Conservation (phyloP, 2,329 filamentous ascomycete species). For the Exutisphaerella laricina region DNA sequence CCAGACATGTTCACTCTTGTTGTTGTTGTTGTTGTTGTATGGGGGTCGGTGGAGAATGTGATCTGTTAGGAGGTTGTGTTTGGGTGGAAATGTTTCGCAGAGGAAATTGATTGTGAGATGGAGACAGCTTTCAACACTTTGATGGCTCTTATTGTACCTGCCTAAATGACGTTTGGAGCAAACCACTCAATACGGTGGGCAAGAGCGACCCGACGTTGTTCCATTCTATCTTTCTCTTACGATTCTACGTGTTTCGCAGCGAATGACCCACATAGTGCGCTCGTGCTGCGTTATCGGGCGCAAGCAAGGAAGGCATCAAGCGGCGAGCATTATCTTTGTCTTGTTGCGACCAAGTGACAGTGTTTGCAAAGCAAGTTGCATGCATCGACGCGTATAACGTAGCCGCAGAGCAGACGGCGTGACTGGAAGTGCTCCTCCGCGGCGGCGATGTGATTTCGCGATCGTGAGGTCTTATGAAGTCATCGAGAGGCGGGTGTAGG, state of each 20-base stretch:
- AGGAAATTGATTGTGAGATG: too few species aligned
- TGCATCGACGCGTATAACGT: too few species aligned
- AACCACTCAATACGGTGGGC: not conserved
- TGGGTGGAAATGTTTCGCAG: not conserved
- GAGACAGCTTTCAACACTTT: not conserved
- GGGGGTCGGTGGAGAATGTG: not conserved
- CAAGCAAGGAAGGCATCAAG: too few species aligned
- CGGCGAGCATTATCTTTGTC: too few species aligned
- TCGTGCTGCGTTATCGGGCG: too few species aligned
- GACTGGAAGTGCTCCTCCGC: too few species aligned
- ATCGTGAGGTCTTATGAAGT: too few species aligned
- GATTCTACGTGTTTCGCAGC: conserved; percentile 4
- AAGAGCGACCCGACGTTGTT: conserved; percentile 4
- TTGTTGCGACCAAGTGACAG: too few species aligned
- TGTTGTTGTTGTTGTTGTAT: not conserved
- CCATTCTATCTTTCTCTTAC: conserved; percentile 4
- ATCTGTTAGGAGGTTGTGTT: not conserved
- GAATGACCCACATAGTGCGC: conserved; percentile 1
- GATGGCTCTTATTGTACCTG: not conserved
- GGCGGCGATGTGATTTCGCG: too few species aligned
- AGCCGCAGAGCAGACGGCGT: too few species aligned
- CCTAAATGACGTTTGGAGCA: not conserved
- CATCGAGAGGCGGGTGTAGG: too few species aligned
- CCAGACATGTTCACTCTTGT: conserved; percentile 8
- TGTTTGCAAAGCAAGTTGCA: too few species aligned